Conservation (phyloP, 2,329 filamentous ascomycete genomes). For the Aureobasidium sp. region DNA sequence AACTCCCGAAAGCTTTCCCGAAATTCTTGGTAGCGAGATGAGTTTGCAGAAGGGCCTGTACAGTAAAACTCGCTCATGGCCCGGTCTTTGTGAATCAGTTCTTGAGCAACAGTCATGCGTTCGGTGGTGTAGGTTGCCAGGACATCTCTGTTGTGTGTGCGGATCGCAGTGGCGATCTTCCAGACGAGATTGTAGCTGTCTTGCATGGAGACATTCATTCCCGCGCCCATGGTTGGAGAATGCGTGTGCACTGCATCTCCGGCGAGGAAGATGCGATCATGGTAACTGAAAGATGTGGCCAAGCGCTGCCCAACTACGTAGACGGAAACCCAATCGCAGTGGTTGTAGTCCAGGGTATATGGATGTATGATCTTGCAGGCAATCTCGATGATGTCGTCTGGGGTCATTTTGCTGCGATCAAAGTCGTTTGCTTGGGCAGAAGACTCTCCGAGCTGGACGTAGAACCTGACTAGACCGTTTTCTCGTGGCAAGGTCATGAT, state of each 20-base stretch:
- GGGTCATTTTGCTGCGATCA: slow-evolving; percentile 46
- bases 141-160: slow-evolving; percentile 32
- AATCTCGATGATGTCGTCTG: slow-evolving; percentile 21
- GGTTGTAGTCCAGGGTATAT: slow-evolving; percentile 39
- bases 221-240: slow-evolving; percentile 41
- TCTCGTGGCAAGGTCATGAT: slow-evolving; percentile 68
- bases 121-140: slow-evolving; percentile 37
- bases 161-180: slow-evolving; percentile 37
- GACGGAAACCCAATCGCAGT: slow-evolving; percentile 45
- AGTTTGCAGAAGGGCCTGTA: neutral
- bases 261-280: slow-evolving; percentile 41
- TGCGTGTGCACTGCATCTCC: slow-evolving; percentile 35
- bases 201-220: slow-evolving; percentile 41
- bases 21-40: neutral
- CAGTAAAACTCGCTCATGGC: neutral
- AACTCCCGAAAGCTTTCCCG: slow-evolving; percentile 1
- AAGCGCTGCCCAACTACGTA: slow-evolving; percentile 46
- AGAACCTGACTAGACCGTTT: slow-evolving; percentile 29
- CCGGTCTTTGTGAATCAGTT: slow-evolving; percentile 39
- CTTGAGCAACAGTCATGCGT: slow-evolving; percentile 37
- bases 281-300: slow-evolving; percentile 39
- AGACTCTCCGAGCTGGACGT: slow-evolving; percentile 29
- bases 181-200: slow-evolving; percentile 39
- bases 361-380: slow-evolving; percentile 36
- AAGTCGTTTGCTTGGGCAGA: neutral